Evolutionary conservation across 2,329 filamentous ascomycete species (phyloP), one percentile per base, ranked within the genome.

Genomic region (Nemania sp.): DNA sequence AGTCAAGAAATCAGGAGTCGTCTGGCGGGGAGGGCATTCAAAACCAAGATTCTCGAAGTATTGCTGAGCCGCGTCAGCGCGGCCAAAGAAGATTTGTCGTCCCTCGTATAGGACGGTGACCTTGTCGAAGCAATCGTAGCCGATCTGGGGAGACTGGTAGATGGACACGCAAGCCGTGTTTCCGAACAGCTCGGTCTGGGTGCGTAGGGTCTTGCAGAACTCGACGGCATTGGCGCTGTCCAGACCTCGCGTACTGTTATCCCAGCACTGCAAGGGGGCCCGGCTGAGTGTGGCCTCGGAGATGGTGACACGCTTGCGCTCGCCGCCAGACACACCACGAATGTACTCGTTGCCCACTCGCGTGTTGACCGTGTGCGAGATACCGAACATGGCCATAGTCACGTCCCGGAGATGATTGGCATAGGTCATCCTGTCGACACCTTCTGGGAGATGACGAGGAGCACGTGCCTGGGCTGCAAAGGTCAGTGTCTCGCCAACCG

Each of bases 221-320:
- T 91, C 88, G 61, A 91, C 82, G 54, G 89, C 89, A 73, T 91
- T 91, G 75, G 88, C 89, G 34, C 84, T 88, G 75, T 92, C 89
- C 34, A 91, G 79, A 75, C 89, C 89, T 76, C 89, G 82, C 25
- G 89, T 91, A 42, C 84, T 87, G 78, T 91, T 91, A 70, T 91
- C 84, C 84, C 84, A 87, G 78, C 84, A 86, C 70, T 87, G 84
- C n/a, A 87, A 75, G 10, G 84, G 83, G 2, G 84, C 82, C 35
- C 80, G 80, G 13, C 83, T 85, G n/a, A 87, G 76, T 12, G 82
- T 79, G 10, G 84, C 84, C 72, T 87, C 85, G 45, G 84, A 81
- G 64, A 87, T 87, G 65, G 83, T 86, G 25, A 87, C 87, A 71
- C 87, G 83, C 77, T 87, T 87, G 54, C 87, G 81, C 79, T 92